Conservation (phyloP, 2,329 filamentous ascomycete species). For the Penicillium glabrum region DNA sequence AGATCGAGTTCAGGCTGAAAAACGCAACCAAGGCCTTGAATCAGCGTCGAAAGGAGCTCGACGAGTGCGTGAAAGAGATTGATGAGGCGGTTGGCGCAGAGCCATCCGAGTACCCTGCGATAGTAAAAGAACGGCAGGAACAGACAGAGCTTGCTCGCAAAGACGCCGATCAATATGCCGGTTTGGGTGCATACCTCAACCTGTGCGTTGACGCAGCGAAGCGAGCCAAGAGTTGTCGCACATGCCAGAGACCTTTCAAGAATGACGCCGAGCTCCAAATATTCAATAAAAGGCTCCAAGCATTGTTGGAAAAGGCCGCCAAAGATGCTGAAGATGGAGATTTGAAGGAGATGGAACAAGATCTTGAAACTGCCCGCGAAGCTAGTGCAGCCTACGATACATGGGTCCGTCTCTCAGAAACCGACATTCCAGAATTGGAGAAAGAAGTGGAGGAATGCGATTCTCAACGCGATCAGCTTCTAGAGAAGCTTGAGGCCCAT, state of each 20-base stretch:
- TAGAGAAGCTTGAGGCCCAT: conserved; percentile 64
- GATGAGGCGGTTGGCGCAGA: conserved; percentile 57
- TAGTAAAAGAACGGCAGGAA: conserved; percentile 53
- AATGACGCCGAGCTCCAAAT: conserved; percentile 59
- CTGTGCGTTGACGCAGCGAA: conserved; percentile 67
- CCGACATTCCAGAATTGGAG: conserved; percentile 69
- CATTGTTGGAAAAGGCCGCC: conserved; percentile 49
- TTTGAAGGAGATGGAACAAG: conserved; percentile 61
- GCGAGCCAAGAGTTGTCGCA: conserved; percentile 69
- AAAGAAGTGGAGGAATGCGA: conserved; percentile 64
- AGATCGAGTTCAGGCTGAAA: conserved; percentile 71
- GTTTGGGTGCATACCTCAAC: conserved; percentile 69
- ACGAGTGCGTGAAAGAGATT: conserved; percentile 62
- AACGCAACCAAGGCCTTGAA: conserved; percentile 64
- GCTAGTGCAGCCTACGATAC: conserved; percentile 71
- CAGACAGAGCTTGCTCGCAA: conserved; percentile 55
- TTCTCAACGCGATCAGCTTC: conserved; percentile 59
- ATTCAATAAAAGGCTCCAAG: conserved; percentile 66
- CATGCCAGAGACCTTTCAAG: conserved; percentile 72
- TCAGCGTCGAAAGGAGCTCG: conserved; percentile 63
- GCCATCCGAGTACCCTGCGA: conserved; percentile 51
- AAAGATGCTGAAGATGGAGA: conserved; percentile 62
- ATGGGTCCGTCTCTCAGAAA: conserved; percentile 65
- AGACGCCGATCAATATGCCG: conserved; percentile 67
- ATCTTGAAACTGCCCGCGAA: conserved; percentile 62